A percentile compares a stretch with the other conserved stretches of the same genome.
Conservation (phyloP, 352 stramenopile species). For the Globisporangium barbulae region DNA sequence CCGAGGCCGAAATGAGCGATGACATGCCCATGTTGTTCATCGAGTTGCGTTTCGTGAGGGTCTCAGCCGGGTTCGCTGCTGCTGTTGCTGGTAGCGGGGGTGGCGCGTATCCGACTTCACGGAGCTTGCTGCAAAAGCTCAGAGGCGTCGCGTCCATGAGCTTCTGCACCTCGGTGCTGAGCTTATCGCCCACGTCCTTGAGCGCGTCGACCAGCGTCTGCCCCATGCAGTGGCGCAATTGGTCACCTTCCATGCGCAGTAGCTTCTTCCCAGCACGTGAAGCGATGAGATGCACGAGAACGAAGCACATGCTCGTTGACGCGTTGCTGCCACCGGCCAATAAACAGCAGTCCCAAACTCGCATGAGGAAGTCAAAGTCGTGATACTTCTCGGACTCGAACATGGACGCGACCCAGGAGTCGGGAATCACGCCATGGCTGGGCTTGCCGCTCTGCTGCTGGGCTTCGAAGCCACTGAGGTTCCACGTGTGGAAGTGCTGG, state of each 20-base stretch:
- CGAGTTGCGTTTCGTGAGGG: conserved; percentile 10
- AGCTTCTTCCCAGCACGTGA: conserved; percentile 50
- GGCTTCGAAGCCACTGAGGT: conserved; percentile 17
- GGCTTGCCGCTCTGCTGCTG: conserved; percentile 17
- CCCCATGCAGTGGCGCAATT: conserved; percentile 68
- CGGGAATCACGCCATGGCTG: conserved; percentile 33
- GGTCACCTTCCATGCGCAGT: conserved; percentile 65
- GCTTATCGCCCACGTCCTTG: conserved; percentile 25
- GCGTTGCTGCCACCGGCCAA: conserved; percentile 28
- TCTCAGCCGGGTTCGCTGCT: background rate
- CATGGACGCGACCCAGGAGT: conserved; percentile 74
- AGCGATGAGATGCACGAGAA: conserved; percentile 43
- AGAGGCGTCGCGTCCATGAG: conserved; percentile 66
- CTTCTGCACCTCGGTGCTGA: conserved; percentile 39
- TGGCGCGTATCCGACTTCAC: conserved; percentile 29
- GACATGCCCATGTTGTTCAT: conserved; percentile 34
- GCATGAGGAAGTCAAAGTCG: conserved; percentile 52
- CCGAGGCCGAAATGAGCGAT: conserved; percentile 59
- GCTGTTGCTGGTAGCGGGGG: background rate
- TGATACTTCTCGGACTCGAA: conserved; percentile 54
- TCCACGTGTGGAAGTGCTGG: conserved; percentile 70
- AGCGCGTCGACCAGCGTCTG: conserved; percentile 54
- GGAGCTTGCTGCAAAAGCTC: conserved; percentile 53
- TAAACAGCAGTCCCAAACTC: conserved; percentile 73
- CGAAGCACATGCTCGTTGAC: conserved; percentile 44